Base-by-base conservation (phyloP, 371 early-diverging fungal species). In the Apophysomyces variabilis region DNA sequence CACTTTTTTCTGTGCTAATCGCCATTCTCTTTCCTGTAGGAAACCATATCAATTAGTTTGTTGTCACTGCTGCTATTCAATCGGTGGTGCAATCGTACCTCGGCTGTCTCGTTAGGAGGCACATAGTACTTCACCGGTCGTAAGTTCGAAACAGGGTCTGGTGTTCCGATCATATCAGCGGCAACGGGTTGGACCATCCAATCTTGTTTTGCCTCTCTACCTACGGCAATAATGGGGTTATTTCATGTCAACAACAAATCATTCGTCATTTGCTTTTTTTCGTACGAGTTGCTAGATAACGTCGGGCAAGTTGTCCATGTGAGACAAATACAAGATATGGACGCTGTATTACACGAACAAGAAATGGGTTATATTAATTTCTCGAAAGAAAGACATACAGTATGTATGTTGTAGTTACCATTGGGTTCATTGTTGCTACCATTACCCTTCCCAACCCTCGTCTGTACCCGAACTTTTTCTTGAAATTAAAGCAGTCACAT, bases 91-190 rank as follows among this genome's bases (percentile, higher is more conserved):
- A 58, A 62, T 39, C 44, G 54, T 80, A 84, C 88, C 58, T 79
- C 79, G 43, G 64, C 39, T 6, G 91, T 84, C 65, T 92, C 92
- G 62, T 89, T 78, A 0, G 64, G 61, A 0, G 89, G 74, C 39
- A 90, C 66, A 72, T 83, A 87, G 66, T 88, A 89, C 66, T 76
- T 80, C n/a, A 90, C 83, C 14, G 90, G 89, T 26, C 92, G 82
- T 61, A 92, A 74, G 69, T 92, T 92, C 32, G 90, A 89, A 14
- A 90, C 70, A 16, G 91, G 85, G 66, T 90, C 87, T 4, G 92
- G 91, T 41, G 84, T 85, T 3, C 92, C 91, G 36, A 89, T 87
- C 68, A 92, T 80, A 58, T 83, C 84, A 12, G 76, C 75, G 37
- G 69, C 75, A 11, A 80, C 75, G 43, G 82, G 78, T 36, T 66